Evolutionary conservation across 768 basidiomycete genomes (phyloP), one percentile per base, ranked within the genome.

Genomic region (Pisolithus albus): DNA sequence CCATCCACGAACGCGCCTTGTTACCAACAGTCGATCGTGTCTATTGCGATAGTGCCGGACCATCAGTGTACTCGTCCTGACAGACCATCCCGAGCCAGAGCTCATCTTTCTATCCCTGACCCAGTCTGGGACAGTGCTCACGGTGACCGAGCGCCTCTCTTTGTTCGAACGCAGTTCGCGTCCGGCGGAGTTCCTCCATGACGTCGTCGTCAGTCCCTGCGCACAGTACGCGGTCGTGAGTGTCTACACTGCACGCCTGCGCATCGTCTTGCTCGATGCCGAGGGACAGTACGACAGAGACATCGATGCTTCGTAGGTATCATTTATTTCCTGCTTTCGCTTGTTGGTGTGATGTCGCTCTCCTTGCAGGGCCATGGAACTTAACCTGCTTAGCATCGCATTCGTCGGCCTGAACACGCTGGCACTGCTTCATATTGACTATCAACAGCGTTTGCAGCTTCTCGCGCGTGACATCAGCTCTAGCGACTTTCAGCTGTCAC

Each of bases 1-100:
- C 47, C 41, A 46, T 30, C 37, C 38, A 45, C 48, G 42, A 53
- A 46, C n/a, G 51, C 54, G 37, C 56, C 34, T 26, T 5, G 28
- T 10, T 4, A 8, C 37, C 36, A 5, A 32, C n/a, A 19, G 13
- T 56, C 47, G 13, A 48, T 54, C 30, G n/a, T 26, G 26, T 26
- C 26, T 37, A 11, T 51, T 45, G 21, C 23, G 38, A 53, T 49
- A 58, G 53, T 56, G 59, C 59, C 69, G 71, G 69, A 50, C 70
- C 70, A 40, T 54, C 59, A 56, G 74, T 74, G 26, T 91, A 13
- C 63, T 88, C 19, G 74, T 88, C 30, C 74, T 91, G 61, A 77
- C 85, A 0, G 86, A 86, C 53, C 87, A 89, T 58, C 88, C 88
- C 1, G 80, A 86, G 32, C 85, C 88, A 8, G 81, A 83, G 53